Evolutionary conservation across 768 basidiomycete species (phyloP), one percentile per base, ranked within the genome.

Genomic region (Holtermannia corniformis): DNA sequence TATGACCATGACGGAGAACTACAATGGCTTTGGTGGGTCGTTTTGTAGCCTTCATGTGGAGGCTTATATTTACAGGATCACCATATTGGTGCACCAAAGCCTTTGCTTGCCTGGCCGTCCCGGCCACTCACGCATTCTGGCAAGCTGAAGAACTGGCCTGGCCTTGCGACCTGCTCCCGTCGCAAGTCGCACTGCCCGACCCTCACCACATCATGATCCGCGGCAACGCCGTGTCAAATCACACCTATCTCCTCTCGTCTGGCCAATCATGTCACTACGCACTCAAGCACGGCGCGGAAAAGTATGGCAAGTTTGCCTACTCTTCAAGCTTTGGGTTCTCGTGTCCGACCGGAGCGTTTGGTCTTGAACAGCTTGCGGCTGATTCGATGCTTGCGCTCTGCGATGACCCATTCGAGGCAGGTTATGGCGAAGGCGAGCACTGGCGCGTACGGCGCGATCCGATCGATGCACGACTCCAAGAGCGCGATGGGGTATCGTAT

Each of bases 31-130:
- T 24, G 69, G 67, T 64, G 47, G 55, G 64, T 59, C n/a, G 1
- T 19, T 4, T 28, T 10, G 3, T 19, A 12, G 11, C 20, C 3
- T 5, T 37, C 49, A 49, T 24, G 24, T 27, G 11, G 12, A 48
- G 48, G 19, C 11, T 32, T 20, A 20, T n/a, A 27, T 42, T 24
- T 3, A 79, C 81, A 16, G 84, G 84, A 19, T 85, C 83, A 22
- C 82, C 83, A 1, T 87, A 86, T 71, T 86, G 85, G 85, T 83
- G 81, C 64, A 85, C 83, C 75, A 85, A 86, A 64, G 81, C 83
- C 1, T 86, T 87, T 68, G 75, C 82, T 37, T 69, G 82, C 4
- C 78, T 86, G 14, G 75, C 83, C 4, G 76, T 85, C 2, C 80
- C 83, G 1, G 76, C 79, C 14, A 74, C 76, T 0, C 84, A 86